Evolutionary conservation across 2,329 filamentous ascomycete species (phyloP).

Genomic region (Penicillium rolfsii): DNA sequence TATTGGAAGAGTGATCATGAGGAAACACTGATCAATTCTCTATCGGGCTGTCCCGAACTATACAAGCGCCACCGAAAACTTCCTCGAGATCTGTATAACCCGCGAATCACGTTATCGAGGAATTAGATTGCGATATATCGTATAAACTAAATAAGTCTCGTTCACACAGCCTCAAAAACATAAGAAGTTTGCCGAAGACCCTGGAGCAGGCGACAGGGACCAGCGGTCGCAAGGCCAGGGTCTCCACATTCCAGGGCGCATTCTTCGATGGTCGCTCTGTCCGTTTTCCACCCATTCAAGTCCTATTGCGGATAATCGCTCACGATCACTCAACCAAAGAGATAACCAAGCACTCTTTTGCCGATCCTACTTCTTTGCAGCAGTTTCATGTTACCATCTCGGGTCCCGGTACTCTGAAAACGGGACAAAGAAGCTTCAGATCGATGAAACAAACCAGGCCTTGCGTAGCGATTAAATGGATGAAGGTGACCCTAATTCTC

Average conservation of each 20-base stretch:
- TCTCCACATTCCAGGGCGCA: conserved; percentile 22
- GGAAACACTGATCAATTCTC: too few relatives aligned
- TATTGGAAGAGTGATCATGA: not conserved
- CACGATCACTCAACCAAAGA: too few relatives aligned
- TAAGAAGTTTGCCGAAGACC: not conserved
- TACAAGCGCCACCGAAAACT: not conserved
- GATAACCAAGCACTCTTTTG: not conserved
- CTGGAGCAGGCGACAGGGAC: not conserved
- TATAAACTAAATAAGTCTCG: not conserved
- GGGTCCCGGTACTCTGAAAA: conserved; percentile 14
- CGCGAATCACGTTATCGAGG: too few relatives aligned
- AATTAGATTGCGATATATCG: fast-evolving
- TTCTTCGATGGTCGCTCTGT: conserved; percentile 17
- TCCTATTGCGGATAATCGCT: conserved; percentile 10
- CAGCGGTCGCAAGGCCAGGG: not conserved
- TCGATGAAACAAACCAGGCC: not conserved
- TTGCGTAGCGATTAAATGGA: conserved; percentile 12
- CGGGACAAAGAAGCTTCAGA: conserved; percentile 9
- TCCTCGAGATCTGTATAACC: not conserved
- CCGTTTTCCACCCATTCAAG: conserved; percentile 11
- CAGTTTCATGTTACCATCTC: not conserved
- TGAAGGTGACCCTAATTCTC: not conserved
- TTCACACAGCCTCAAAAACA: not conserved
- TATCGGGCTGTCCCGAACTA: not conserved
- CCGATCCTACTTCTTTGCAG: conserved; percentile 9